A percentile compares a stretch with the other conserved stretches of the same genome.
These are phyloP conservation scores for Coemansia sp. DNA, from an alignment of 192 early-diverging fungal species.

Conservation along the genomic window DNA sequence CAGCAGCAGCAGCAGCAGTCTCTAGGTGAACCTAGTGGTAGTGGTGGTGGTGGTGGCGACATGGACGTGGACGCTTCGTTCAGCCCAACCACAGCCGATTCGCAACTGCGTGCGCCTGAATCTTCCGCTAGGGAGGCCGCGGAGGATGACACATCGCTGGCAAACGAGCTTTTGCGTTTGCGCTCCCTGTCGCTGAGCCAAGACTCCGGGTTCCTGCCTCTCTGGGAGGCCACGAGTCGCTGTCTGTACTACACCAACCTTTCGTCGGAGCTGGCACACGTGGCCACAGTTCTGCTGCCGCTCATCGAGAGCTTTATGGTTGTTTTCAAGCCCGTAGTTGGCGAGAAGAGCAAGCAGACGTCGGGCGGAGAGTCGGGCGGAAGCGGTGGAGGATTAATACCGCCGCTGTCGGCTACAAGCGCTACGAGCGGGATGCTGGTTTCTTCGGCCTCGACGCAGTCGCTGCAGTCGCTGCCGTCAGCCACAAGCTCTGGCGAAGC, in stretches of 20 bases:
- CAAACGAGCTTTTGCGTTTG: slow-evolving; percentile 45
- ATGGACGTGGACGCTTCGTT: slow-evolving; percentile 20
- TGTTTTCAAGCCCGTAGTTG: slow-evolving; percentile 87
- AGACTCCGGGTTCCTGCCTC: slow-evolving; percentile 55
- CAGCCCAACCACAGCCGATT: background rate
- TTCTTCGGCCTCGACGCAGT: slow-evolving; percentile 36
- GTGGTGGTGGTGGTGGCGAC: slow-evolving; percentile 3
- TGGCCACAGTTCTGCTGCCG: slow-evolving; percentile 91
- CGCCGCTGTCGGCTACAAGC: slow-evolving; percentile 11
- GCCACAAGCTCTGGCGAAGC: slow-evolving; percentile 49
- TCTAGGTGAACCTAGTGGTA: background rate
- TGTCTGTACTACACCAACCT: slow-evolving; percentile 74
- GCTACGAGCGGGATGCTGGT: slow-evolving; percentile 4
- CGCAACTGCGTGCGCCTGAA: background rate
- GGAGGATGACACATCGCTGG: slow-evolving; percentile 11
- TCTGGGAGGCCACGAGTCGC: slow-evolving; percentile 80
- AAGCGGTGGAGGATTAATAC: slow-evolving; percentile 13
- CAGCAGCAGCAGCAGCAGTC: background rate
- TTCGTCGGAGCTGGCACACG: slow-evolving; percentile 80
- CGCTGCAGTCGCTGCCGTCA: slow-evolving; percentile 15
- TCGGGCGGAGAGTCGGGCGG: background rate
- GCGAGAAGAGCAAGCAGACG: slow-evolving; percentile 30
- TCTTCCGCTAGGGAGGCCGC: background rate
- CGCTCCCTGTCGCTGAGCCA: slow-evolving; percentile 47
- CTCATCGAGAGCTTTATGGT: slow-evolving; percentile 98